Base-by-base conservation (phyloP, 345 rosid genomes). In the Leavenworthia alabamica region DNA sequence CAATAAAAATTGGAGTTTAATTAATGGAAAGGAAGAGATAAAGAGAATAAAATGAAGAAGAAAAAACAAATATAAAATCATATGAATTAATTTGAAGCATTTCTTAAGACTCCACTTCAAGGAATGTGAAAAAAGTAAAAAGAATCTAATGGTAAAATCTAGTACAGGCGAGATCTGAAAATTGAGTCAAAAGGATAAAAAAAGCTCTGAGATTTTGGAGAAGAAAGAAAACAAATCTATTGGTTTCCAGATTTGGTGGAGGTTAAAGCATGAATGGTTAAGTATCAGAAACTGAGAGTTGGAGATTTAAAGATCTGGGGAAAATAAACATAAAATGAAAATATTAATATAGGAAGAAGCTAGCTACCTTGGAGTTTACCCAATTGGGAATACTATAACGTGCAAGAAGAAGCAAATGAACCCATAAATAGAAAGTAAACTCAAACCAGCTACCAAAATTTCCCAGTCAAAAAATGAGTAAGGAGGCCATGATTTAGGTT, bases 301-400 rank as follows among this genome's bases (percentile, higher is more conserved):
- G 5, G 57, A 49, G 59, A 49, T 49, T 55, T 46, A 64, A 57
- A 71, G 66, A 71, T 64, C 66, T 64, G 49, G 46, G 75, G 75
- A 59, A 64, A 57, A 56, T 48, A 70, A 70, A 71, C 65, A 4
- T 26, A 54, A 62, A 68, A 43, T 22, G 40, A 64, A 49, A 6
- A 11, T 7, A 17, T 29, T 35, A 9, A 53, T 51, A 45, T 62
- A n/a, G 29, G 60, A 26, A 8, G 70, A 64, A 64, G 60, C n/a
- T n/a, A n/a, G n/a, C 71, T 26, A 64, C 75, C 71, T 71, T 64
- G 61, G 71, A 43, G 55, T 60, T 57, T 64, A 64, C 75, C 71
- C 61, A 71, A 71, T 64, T 64, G n/a, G 75, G 75, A 49, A 71
- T 40, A 71, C 13, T 41, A 42, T 42, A 56, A 64, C 64, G 65